These are phyloP conservation scores for Garcia nutans DNA, from an alignment of 345 rosid species.

Conservation along the genomic window DNA sequence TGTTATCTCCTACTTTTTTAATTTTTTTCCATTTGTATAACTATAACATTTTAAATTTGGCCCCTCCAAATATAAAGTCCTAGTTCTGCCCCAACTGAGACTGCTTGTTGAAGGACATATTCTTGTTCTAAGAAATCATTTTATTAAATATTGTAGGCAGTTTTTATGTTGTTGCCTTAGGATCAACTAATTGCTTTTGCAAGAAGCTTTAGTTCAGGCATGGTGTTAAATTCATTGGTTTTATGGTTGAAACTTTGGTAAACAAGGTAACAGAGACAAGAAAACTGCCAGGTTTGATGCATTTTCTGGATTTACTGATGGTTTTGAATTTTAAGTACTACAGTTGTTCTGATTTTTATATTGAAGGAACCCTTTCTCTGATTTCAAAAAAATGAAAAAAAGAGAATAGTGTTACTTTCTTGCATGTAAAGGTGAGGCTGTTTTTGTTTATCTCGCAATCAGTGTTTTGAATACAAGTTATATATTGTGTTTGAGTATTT, in stretches of 20 bases:
- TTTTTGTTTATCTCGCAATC: slow-evolving; percentile 4
- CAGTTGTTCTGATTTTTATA: background rate
- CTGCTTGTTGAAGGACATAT: too few species aligned
- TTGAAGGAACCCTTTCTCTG: too few species aligned
- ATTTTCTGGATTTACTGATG: background rate
- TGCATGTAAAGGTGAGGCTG: background rate
- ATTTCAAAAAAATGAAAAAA: background rate
- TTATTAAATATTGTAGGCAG: background rate
- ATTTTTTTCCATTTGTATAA: too few species aligned
- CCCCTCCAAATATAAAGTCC: too few species aligned
- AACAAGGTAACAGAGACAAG: too few species aligned
- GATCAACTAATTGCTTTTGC: background rate
- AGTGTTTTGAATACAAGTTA: slow-evolving; percentile 12
- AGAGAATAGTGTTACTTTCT: background rate
- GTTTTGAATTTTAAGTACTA: background rate
- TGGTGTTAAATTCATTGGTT: background rate
- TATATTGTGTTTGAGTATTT: slow-evolving; percentile 17
- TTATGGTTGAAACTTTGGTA: background rate
- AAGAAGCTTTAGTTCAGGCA: background rate
- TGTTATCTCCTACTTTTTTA: too few species aligned
- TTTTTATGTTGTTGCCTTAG: background rate
- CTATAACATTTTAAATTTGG: too few species aligned
- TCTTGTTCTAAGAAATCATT: too few species aligned
- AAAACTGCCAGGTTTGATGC: background rate
- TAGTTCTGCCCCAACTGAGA: too few species aligned